These are phyloP conservation scores for Kitagawia praeruptora DNA, from an alignment of 129 eudicot species.

Conservation along the genomic window DNA sequence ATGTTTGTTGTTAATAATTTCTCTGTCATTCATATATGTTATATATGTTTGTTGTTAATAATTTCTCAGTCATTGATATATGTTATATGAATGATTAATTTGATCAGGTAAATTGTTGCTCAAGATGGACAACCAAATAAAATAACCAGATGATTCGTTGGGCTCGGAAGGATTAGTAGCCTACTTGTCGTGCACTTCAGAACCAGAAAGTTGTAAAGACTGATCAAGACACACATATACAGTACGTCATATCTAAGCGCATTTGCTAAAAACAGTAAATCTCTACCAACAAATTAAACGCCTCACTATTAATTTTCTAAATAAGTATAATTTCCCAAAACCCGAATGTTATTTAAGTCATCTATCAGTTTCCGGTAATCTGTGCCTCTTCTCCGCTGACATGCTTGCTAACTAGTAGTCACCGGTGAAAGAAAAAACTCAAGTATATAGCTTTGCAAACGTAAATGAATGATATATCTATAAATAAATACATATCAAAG, in stretches of 20 bases:
- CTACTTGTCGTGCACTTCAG: constrained; percentile 13
- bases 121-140: constrained; percentile 3
- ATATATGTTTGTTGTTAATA: not conserved
- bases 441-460: too few relatives aligned
- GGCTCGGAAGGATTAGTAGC: not conserved
- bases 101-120: not conserved
- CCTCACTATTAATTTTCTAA: too few relatives aligned
- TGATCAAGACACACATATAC: not conserved
- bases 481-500: not conserved
- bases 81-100: not conserved
- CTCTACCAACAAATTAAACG: not conserved
- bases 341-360: not conserved
- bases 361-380: not conserved
- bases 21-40: not conserved
- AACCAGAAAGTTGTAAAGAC: not conserved
- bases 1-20: not conserved
- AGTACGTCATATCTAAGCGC: not conserved
- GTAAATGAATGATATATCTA: too few relatives aligned
- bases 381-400: not conserved
- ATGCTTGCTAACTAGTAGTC: too few relatives aligned
- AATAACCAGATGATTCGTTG: not conserved
- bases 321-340: too few relatives aligned
- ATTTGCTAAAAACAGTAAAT: not conserved
- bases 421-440: too few relatives aligned
- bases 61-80: not conserved